phyloP scores from a whole-genome alignment of 2,329 filamentous ascomycete genomes.

The Fonsecaea erecta region DNA sequence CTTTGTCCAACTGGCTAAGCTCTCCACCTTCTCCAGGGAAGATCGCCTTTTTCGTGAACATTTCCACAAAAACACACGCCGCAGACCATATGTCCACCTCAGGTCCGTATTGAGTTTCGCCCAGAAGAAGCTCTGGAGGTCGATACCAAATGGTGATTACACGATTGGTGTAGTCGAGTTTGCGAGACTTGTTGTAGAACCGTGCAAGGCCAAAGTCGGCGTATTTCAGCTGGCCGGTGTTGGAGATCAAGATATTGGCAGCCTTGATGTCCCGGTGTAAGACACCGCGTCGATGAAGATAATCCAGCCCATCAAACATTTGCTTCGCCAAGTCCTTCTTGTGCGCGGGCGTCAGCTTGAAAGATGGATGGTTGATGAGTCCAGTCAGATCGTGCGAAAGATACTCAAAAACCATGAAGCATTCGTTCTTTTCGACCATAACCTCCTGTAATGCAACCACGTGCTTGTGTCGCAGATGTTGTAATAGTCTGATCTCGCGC shows the following conservation, averaged over 20 bases:
- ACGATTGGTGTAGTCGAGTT: slow-evolving; percentile 95
- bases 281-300: slow-evolving; percentile 90
- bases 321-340: slow-evolving; percentile 93
- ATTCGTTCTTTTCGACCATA: slow-evolving; percentile 98
- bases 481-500: slow-evolving; percentile 88
- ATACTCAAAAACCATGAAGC: slow-evolving; percentile 99
- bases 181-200: slow-evolving; percentile 90
- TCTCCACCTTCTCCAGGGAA: slow-evolving; percentile 97
- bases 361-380: slow-evolving; percentile 90
- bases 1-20: slow-evolving; percentile 92
- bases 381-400: slow-evolving; percentile 95
- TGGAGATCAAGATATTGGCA: slow-evolving; percentile 94
- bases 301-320: slow-evolving; percentile 90
- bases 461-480: slow-evolving; percentile 80
- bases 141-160: slow-evolving; percentile 99
- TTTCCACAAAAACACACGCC: slow-evolving; percentile 94
- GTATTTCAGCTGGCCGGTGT: slow-evolving; percentile 83
- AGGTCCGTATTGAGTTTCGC: slow-evolving; percentile 86
- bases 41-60: slow-evolving; percentile 90
- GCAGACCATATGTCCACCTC: slow-evolving; percentile 97
- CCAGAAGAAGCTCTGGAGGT: slow-evolving; percentile 84
- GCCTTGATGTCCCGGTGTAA: slow-evolving; percentile 98
- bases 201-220: slow-evolving; percentile 95
- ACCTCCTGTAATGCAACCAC: slow-evolving; percentile 84
- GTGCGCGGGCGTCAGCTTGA: slow-evolving; percentile 80